Evolutionary conservation across 306 rosid species (phyloP).

Genomic region (Medicago arabica): DNA sequence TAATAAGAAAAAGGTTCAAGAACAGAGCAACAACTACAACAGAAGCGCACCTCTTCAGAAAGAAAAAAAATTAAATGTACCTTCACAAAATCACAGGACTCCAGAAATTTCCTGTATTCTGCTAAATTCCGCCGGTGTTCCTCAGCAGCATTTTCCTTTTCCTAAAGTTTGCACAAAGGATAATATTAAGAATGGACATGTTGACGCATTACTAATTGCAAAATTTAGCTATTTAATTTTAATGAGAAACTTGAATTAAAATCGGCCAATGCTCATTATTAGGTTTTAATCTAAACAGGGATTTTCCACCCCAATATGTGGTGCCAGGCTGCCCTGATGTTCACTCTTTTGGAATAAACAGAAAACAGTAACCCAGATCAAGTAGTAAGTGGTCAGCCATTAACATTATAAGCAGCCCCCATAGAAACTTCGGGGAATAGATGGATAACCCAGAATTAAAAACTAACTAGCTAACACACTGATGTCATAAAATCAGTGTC

Average conservation of each 20-base stretch:
- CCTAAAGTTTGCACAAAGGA: slow-evolving; percentile 57
- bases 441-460: background rate
- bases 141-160: slow-evolving; percentile 88
- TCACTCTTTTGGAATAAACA: slow-evolving; percentile 9
- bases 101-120: slow-evolving; percentile 81
- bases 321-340: background rate
- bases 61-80: slow-evolving; percentile 43
- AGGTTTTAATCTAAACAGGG: slow-evolving; percentile 8
- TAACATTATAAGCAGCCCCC: background rate
- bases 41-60: slow-evolving; percentile 27
- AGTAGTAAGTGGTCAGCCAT: slow-evolving; percentile 6
- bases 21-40: slow-evolving; percentile 33
- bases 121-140: slow-evolving; percentile 74
- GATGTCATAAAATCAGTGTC: background rate
- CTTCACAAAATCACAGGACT: slow-evolving; percentile 89
- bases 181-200: slow-evolving; percentile 29
- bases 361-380: background rate
- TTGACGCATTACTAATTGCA: background rate
- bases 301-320: background rate
- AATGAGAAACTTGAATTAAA: slow-evolving; percentile 10
- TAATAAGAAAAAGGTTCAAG: slow-evolving; percentile 10
- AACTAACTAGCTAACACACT: background rate
- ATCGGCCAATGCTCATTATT: slow-evolving; percentile 18
- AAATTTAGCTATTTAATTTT: slow-evolving; percentile 1
- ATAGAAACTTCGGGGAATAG: background rate